Conservation (phyloP, 306 rosid species). For the Prinsepia uniflora region DNA sequence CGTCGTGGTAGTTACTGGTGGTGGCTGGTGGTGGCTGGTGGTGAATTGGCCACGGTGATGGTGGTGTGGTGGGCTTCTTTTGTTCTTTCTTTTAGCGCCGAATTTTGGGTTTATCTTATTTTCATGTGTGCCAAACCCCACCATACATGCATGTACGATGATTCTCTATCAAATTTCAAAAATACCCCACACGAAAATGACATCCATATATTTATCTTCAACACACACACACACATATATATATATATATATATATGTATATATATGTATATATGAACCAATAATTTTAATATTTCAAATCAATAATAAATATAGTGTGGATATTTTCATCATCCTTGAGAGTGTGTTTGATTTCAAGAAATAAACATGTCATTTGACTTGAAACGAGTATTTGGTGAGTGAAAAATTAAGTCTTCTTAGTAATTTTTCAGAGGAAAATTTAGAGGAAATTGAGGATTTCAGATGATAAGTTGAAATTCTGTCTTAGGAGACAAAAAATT, state of each 20-base stretch:
- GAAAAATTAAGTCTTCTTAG: no score
- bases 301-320: no score
- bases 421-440: no score
- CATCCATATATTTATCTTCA: neutral
- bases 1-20: no score
- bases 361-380: no score
- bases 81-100: slow-evolving; percentile 6
- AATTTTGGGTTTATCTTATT: slow-evolving; percentile 10
- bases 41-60: neutral
- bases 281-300: neutral
- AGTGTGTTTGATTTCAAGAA: no score
- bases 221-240: no score
- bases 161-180: neutral
- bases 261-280: neutral
- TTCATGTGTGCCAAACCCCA: slow-evolving; percentile 3
- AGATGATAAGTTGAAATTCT: no score
- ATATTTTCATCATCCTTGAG: no score
- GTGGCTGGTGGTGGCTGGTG: neutral
- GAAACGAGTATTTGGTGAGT: no score
- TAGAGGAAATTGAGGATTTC: no score
- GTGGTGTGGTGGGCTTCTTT: neutral
- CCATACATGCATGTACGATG: neutral
- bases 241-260: neutral
- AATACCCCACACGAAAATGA: neutral
- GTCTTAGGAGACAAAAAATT: no score